These are phyloP conservation scores for Hypoxylon sp. DNA, from an alignment of 2,329 filamentous ascomycete species.

Conservation along the genomic window DNA sequence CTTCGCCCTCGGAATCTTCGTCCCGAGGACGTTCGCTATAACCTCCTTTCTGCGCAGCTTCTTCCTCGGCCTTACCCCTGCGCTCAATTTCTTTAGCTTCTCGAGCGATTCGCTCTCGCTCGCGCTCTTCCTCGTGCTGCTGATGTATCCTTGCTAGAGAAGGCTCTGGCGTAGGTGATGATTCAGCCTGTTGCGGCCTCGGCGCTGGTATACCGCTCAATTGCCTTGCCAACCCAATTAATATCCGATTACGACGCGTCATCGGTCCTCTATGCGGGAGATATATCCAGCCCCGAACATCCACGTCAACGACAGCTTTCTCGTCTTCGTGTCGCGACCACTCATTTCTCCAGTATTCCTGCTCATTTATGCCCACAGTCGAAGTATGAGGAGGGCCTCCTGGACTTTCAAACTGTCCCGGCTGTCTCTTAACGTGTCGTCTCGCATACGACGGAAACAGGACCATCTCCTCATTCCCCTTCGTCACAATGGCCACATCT, in stretches of 20 bases:
- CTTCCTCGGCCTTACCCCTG: conserved; percentile 78
- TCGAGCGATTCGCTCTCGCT: conserved; percentile 76
- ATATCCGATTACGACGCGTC: conserved; percentile 86
- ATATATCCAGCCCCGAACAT: conserved; percentile 97
- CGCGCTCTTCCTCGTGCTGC: conserved; percentile 65
- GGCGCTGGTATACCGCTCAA: conserved; percentile 88
- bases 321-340: conserved; percentile 87
- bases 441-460: conserved; percentile 95
- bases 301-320: conserved; percentile 90
- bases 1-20: conserved; percentile 60
- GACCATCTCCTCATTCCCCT: conserved; percentile 91
- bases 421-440: conserved; percentile 70
- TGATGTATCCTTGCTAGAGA: conserved; percentile 56
- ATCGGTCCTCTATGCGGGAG: conserved; percentile 86
- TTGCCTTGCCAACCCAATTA: conserved; percentile 88
- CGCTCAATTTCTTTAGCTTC: conserved; percentile 84
- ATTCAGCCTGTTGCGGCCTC: conserved; percentile 57
- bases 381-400: conserved; percentile 59
- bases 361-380: conserved; percentile 67
- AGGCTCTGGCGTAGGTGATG: conserved; percentile 32
- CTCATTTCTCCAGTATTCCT: conserved; percentile 82
- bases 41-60: conserved; percentile 76
- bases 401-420: conserved; percentile 53
- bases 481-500: conserved; percentile 83
- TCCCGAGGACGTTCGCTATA: conserved; percentile 77